Evolutionary conservation across 2,329 filamentous ascomycete species (phyloP).

Genomic region (Sarocladium strictum): DNA sequence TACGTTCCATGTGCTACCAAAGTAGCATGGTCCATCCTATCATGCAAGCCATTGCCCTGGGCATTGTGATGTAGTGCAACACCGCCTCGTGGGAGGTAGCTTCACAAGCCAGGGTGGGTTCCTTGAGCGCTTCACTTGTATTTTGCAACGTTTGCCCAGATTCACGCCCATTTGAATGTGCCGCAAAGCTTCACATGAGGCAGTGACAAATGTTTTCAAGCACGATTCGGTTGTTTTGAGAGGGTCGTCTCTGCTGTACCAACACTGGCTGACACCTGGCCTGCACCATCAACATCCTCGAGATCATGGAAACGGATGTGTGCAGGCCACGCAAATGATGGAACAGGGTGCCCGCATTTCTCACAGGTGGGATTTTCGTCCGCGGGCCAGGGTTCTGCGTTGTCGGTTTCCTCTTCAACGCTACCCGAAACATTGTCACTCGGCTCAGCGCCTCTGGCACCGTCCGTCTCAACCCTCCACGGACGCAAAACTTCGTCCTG

Average conservation of each 20-base stretch:
- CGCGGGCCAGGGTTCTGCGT: constrained; percentile 26
- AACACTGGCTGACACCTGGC: not conserved
- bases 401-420: constrained; percentile 22
- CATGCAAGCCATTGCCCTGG: not conserved
- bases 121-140: too few relatives aligned
- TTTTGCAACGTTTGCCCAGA: too few relatives aligned
- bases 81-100: not conserved
- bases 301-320: constrained; percentile 38
- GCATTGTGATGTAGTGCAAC: not conserved
- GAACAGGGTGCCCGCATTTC: constrained; percentile 47
- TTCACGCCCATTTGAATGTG: not conserved
- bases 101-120: not conserved
- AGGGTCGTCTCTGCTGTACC: not conserved
- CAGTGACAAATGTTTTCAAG: not conserved
- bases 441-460: not conserved
- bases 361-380: constrained; percentile 31
- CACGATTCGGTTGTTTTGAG: not conserved
- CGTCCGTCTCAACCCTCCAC: constrained; percentile 44
- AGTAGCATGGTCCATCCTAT: not conserved
- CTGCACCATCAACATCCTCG: constrained; percentile 13
- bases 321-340: constrained; percentile 51
- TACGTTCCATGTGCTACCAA: not conserved
- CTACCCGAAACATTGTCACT: not conserved
- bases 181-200: not conserved
- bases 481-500: constrained; percentile 66